phyloP scores from a whole-genome alignment of 257 asterid species.

The Petunia axillaris region DNA sequence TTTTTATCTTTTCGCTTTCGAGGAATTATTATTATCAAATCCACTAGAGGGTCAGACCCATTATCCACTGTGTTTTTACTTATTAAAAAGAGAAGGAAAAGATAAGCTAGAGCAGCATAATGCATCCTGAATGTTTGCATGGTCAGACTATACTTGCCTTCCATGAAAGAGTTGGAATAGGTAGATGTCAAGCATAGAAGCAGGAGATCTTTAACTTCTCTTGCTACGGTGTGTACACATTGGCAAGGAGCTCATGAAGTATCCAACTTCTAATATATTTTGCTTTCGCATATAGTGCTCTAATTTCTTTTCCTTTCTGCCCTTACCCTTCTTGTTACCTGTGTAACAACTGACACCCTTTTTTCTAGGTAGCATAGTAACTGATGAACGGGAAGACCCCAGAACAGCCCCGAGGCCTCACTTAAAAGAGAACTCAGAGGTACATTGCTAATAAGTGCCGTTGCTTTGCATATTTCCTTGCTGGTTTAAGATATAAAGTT shows the following conservation, averaged over 20 bases:
- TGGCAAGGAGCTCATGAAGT: too few species aligned
- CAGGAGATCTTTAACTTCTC: too few species aligned
- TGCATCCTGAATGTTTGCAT: too few species aligned
- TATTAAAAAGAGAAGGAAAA: too few species aligned
- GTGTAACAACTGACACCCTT: neutral
- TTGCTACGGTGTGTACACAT: too few species aligned
- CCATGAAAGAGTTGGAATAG: too few species aligned
- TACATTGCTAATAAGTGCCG: conserved; percentile 23
- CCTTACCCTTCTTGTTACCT: neutral
- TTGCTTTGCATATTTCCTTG: conserved; percentile 5
- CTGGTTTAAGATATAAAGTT: too few species aligned
- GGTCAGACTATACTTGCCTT: too few species aligned
- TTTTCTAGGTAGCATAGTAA: conserved; percentile 63
- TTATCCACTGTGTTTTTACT: too few species aligned
- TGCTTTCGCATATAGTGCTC: neutral
- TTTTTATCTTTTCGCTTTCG: neutral
- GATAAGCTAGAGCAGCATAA: too few species aligned
- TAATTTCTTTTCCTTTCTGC: neutral
- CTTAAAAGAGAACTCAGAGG: conserved; percentile 50
- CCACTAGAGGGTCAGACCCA: neutral
- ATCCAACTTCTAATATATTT: too few species aligned
- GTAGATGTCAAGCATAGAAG: too few species aligned
- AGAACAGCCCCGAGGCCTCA: conserved; percentile 42
- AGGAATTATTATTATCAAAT: conserved; percentile 17
- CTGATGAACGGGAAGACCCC: conserved; percentile 40